These are phyloP conservation scores for Flueggea neowawraea DNA, from an alignment of 441 rosid genomes.

Conservation along the genomic window DNA sequence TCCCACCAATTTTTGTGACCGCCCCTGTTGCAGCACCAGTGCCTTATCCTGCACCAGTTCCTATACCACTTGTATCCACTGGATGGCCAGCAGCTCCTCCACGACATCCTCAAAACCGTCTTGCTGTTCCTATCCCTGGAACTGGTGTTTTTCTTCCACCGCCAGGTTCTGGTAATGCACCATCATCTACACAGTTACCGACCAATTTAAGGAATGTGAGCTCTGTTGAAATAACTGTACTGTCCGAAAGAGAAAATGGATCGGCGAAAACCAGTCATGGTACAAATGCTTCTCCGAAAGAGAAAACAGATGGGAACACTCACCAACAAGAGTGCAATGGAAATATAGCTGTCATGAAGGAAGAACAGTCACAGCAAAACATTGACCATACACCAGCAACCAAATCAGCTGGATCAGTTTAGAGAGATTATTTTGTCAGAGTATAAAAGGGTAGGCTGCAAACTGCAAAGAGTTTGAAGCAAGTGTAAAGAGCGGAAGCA, in stretches of 20 bases:
- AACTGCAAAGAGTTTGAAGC: conserved; percentile 38
- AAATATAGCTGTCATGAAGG: conserved; percentile 16
- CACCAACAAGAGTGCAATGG: conserved; percentile 42
- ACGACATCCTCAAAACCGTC: conserved; percentile 56
- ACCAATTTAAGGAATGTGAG: conserved; percentile 18
- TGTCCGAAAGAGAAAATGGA: conserved; percentile 26
- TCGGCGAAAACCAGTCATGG: conserved; percentile 22
- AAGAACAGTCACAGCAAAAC: conserved; percentile 28
- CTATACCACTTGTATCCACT: conserved; percentile 52
- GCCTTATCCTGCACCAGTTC: conserved; percentile 56
- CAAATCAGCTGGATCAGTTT: conserved; percentile 33
- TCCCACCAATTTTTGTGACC: conserved; percentile 46
- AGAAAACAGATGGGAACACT: conserved; percentile 21
- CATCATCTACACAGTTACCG: conserved; percentile 30
- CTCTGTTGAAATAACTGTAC: conserved; percentile 17
- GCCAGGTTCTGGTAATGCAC: conserved; percentile 40
- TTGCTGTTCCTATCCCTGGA: conserved; percentile 54
- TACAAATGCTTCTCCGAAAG: conserved; percentile 19
- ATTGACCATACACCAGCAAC: conserved; percentile 14
- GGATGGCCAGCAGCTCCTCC: conserved; percentile 65
- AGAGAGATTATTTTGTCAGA: conserved; percentile 4
- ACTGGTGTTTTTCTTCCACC: conserved; percentile 97
- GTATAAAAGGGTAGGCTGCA: conserved; percentile 29
- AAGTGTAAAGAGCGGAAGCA: conserved; percentile 53
- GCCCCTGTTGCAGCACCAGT: conserved; percentile 49